Evolutionary conservation across 352 stramenopile species (phyloP), one percentile per base, ranked within the genome.

Genomic region (Phytophthora crassamura): DNA sequence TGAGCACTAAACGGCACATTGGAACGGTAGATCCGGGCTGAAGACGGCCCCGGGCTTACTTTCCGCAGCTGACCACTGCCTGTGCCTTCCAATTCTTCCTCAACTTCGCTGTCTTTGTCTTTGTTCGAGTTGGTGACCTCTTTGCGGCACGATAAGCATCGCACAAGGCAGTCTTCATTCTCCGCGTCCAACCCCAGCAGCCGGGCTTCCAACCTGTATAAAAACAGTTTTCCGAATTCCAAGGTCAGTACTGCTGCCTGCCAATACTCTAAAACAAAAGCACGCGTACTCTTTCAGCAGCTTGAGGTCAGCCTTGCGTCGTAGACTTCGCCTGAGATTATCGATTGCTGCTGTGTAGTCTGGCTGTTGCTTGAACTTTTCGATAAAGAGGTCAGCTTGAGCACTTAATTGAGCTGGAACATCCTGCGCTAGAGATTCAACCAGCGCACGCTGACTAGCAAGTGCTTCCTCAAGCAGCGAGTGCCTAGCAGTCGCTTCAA

Each of bases 101-200:
- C 72, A 10, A 9, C 42, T 28, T 61, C 30, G 12, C 34, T 28
- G 4, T 55, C 55, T 2, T 61, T 59, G 6, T 84, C 72, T 15
- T 43, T 41, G 3, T 64, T 25, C 3, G 58, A 25, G 11, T 74
- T 72, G 5, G 62, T 40, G 7, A 91, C 71, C 53, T 91, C 83
- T 59, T 90, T 91, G 43, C 82, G 83, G 51, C 83, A 91, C 30
- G 83, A 90, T 11, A 91, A 64, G 33, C 83, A 90, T 0, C 83
- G 83, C 25, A 91, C 67, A 1, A 91, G 69, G 51, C 83, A 91
- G 49, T 91, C 83, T 51, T 91, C 81, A 11, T 66, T 70, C 18
- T 89, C 78, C 0, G 58, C 60, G 9, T 90, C 67, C 15, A 80
- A 66, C 0, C 79, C 79, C 10, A 88, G 67, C 15, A 90, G 54